Evolutionary conservation across 352 stramenopile genomes (phyloP), one percentile per base, ranked within the genome.

Genomic region (Phytopythium aichiense): DNA sequence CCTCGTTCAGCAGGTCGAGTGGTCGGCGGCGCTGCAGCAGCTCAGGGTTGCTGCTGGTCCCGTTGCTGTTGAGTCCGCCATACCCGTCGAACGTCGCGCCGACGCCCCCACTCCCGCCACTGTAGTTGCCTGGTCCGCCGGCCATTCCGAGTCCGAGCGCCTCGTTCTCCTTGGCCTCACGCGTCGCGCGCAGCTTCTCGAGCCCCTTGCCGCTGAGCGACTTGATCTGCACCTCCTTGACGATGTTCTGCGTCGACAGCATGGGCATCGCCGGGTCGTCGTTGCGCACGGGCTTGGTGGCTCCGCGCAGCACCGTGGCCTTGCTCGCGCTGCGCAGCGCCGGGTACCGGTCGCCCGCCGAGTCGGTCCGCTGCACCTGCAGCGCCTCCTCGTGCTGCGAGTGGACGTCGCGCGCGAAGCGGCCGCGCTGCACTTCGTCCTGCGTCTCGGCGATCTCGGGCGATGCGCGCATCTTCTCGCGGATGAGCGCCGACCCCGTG

Each of bases 161-260:
- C 31, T 82, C 79, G 49, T 58, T 81, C 46, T 87, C 77, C 55
- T 88, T 87, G 9, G 80, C 79, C 62, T 95, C 87, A 35, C 81
- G 76, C 35, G 75, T 92, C 30, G 79, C 73, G 1, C 88, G 82
- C 35, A 96, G 71, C 58, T 95, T 92, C 54, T 94, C 87, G 11
- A 96, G 68, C 16, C 87, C 90, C 62, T 88, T 84, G 30, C 91
- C 77, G 64, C 91, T 92, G 51, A 95, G 87, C 23, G 92, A 84
- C 64, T 96, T 96, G 60, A 97, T 95, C 65, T 96, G 79, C 25
- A 97, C 89, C 55, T 96, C 82, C 62, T 93, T 89, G 22, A 96
- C 89, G 16, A 92, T 76, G 20, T 95, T 74, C 58, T 91, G 75
- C 22, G 88, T 78, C 64, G 84, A 74, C 2, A 88, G 53, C 11